Base-by-base conservation (phyloP, 176 grass and related monocot genomes). In the Coix lacrymajobi region DNA sequence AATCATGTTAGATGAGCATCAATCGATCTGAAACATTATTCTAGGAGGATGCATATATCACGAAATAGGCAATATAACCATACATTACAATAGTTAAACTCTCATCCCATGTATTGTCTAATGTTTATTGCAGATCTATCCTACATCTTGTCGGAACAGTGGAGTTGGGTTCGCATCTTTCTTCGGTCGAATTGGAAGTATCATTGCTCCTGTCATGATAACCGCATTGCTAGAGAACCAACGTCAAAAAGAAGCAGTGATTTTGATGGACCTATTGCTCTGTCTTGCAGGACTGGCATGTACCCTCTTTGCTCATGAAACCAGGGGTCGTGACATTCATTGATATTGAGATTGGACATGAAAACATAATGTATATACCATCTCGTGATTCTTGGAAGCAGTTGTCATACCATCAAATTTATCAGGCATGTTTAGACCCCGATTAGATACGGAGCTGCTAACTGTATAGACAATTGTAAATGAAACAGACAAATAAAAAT, bases 101-200 rank as follows among this genome's bases (percentile, higher is more conserved):
- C 32, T 79, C 44, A 61, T 64, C 4, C 37, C 32, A 8, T 48
- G 8, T 11, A 61, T n/a, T 56, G 16, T 77, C 30, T 38, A 57
- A 1, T 51, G 3, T 3, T 69, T 39, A 75, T 20, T 89, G 60
- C 83, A 92, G 89, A 39, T 89, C 30, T 94, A 94, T 33, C 92
- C 89, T 22, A 87, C 92, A 22, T 92, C 78, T 10, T 85, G 86
- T 25, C 84, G 92, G 11, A 83, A 85, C 31, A 94, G 85, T 1
- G 87, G 90, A 8, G 31, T 92, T 8, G 90, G 90, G 44, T 16
- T 58, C 4, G 62, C 83, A 8, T 60, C 8, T 56, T 48, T 70
- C 22, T 16, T 89, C 16, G 79, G 75, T 13, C 85, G 80, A 57
- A 60, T 92, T 24, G 92, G 89, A 13, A 79, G 85, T 20, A 81